These are phyloP conservation scores for Penicillium canariense DNA, from an alignment of 495 filamentous ascomycete genomes.

Conservation along the genomic window DNA sequence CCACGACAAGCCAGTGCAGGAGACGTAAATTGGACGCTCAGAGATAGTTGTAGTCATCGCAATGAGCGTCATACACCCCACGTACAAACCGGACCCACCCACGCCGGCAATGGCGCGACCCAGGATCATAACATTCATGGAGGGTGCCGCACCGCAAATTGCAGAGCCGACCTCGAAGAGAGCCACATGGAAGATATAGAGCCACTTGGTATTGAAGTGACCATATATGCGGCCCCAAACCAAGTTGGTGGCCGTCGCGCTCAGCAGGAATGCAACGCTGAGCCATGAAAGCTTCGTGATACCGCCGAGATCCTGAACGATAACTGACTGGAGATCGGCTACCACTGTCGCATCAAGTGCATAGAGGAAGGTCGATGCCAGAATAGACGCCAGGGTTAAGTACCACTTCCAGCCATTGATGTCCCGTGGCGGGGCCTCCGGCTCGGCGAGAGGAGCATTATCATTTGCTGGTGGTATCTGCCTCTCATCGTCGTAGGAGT, in stretches of 20 bases:
- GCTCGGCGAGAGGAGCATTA: no score
- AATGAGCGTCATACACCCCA: slow-evolving; percentile 43
- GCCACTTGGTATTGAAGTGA: not conserved
- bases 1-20: slow-evolving; percentile 35
- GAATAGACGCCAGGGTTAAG: no score
- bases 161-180: slow-evolving; percentile 1
- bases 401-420: no score
- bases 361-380: slow-evolving; percentile 16
- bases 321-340: slow-evolving; percentile 35
- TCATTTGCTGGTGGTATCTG: no score
- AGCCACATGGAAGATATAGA: not conserved
- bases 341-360: slow-evolving; percentile 43
- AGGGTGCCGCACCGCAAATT: not conserved
- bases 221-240: not conserved
- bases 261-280: slow-evolving; percentile 22
- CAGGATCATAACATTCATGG: slow-evolving; percentile 30
- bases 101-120: slow-evolving; percentile 36
- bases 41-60: slow-evolving; percentile 35
- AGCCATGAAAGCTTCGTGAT: slow-evolving; percentile 26
- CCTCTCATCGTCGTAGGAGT: no score
- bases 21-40: slow-evolving; percentile 48
- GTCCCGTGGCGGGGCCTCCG: no score
- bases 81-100: slow-evolving; percentile 27
- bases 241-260: slow-evolving; percentile 12
- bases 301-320: slow-evolving; percentile 24